Evolutionary conservation across 305 asterid genomes (phyloP), one percentile per base, ranked within the genome.

Genomic region (Solanum hybrid): DNA sequence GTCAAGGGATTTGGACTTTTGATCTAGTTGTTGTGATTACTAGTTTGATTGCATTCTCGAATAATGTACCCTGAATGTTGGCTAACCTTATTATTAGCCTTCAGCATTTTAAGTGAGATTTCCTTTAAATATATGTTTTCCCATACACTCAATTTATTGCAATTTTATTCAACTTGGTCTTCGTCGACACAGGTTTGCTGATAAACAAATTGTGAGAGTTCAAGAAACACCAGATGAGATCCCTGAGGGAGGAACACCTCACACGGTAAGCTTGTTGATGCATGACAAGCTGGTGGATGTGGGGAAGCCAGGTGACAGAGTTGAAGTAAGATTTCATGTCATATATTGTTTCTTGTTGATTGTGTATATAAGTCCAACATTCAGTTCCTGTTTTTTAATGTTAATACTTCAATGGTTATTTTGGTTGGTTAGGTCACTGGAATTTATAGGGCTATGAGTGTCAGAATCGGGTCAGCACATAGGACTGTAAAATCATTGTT

Each of bases 151-250:
- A 36, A 87, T 38, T 72, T 10, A 73, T 32, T 72, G 12, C 75
- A 85, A 57, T 10, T 85, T 85, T 32, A 11, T 85, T 84, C 87
- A 73, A 89, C 87, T 85, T 33, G 29, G 26, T 87, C 15, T 87
- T 87, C 75, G 31, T 31, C 4, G 37, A 65, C 82, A 88, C 57
- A 98, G 99, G 94, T 98, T 96, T 95, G 97, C 98, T 79, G 99
- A 97, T 93, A 98, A 98, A 94, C 99, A 98, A 95, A 94, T 98
- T 34, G 99, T 98, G 93, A 97, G 98, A 92, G 95, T 98, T 89
- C 99, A 98, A 94, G 99, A 98, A 92, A 98, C 98, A 39, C 99
- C 99, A n/a, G 98, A 98, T 93, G 98, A 98, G 90, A 98, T 98
- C 88, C 99, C 98, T 0, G 99, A 98, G 85, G 99, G 99, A 89